phyloP scores from a whole-genome alignment of 2,329 filamentous ascomycete genomes.

The Phialocephala sp. region DNA sequence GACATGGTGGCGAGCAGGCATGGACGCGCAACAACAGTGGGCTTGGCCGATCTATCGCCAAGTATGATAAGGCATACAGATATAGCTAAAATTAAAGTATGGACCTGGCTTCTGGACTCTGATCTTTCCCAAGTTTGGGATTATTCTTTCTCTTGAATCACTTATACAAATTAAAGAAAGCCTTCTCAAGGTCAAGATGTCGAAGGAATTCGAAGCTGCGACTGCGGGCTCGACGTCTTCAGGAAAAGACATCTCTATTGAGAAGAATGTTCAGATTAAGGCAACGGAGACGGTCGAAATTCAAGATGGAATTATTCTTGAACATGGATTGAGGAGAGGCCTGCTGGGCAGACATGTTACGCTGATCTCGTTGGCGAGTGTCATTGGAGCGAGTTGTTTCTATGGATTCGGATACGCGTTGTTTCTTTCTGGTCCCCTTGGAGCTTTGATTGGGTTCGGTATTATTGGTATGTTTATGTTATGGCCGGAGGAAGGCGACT shows the following conservation, averaged over 20 bases:
- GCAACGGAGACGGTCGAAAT: not conserved
- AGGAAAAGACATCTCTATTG: slow-evolving; percentile 1
- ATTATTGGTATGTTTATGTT: slow-evolving; percentile 49
- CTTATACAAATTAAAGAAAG: too few relatives aligned
- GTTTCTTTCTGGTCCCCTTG: slow-evolving; percentile 54
- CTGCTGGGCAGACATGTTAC: slow-evolving; percentile 26
- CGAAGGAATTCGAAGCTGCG: slow-evolving; percentile 4
- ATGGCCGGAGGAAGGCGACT: not conserved
- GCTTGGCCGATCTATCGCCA: slow-evolving; percentile 3
- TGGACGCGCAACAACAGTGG: slow-evolving; percentile 6
- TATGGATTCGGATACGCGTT: slow-evolving; percentile 57
- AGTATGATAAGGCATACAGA: not conserved
- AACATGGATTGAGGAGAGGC: slow-evolving; percentile 23
- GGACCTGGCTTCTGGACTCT: not conserved
- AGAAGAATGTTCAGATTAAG: slow-evolving; percentile 2
- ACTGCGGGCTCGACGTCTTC: not conserved
- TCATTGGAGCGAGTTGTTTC: slow-evolving; percentile 58
- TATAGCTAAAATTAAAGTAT: not conserved
- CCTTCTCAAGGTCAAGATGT: not conserved
- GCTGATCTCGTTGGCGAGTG: slow-evolving; percentile 46
- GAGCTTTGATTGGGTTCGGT: slow-evolving; percentile 55
- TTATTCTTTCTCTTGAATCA: not conserved
- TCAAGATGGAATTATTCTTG: slow-evolving; percentile 23
- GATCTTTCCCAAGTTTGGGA: not conserved
- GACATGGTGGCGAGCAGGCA: slow-evolving; percentile 2